Evolutionary conservation across 2,329 filamentous ascomycete genomes (phyloP), one percentile per base, ranked within the genome.

Genomic region (Aspergillus aculeatinus): DNA sequence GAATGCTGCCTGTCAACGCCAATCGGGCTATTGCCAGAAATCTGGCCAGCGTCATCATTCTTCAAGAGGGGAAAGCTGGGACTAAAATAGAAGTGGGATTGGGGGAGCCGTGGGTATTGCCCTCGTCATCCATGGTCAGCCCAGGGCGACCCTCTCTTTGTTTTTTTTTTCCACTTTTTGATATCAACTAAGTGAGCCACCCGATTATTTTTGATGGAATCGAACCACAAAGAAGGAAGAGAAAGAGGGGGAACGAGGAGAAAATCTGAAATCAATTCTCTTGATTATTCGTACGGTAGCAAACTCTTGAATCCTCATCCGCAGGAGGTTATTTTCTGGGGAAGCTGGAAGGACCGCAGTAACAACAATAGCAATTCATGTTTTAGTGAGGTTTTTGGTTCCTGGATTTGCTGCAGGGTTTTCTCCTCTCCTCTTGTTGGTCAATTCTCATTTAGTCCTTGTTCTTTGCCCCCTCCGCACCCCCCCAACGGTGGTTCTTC

Each of bases 381-480:
- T 29, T 29, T 10, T 10, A 14, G 39, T 44, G 39, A 44, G 5
- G 35, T 27, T 19, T 19, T 33, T 53, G 51, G 53, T 55, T 55
- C 53, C 53, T 55, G 53, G 29, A 55, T 55, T 35, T 21, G 53
- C 53, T 33, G 53, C 53, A 47, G 53, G 51, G 51, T 44, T 53
- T 44, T 44, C 29, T 44, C n/a, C 39, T 19, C 14, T 44, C 39
- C 16, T 44, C 39, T 44, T 44, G 51, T 25, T 42, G 33, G 51
- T n/a, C 33, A 44, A 53, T 16, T 31, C 51, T 39, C 21, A 35
- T 25, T 52, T 25, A 25, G 29, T 21, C 19, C 51, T 23, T 19
- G 23, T 52, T 23, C 19, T 52, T 42, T n/a, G 7, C 21, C 19
- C 11, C 25, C 23, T 23, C 23, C 23, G 5, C 23, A 23, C 3